Evolutionary conservation across 768 basidiomycete genomes (phyloP).

Genomic region (Ramaria sp.): DNA sequence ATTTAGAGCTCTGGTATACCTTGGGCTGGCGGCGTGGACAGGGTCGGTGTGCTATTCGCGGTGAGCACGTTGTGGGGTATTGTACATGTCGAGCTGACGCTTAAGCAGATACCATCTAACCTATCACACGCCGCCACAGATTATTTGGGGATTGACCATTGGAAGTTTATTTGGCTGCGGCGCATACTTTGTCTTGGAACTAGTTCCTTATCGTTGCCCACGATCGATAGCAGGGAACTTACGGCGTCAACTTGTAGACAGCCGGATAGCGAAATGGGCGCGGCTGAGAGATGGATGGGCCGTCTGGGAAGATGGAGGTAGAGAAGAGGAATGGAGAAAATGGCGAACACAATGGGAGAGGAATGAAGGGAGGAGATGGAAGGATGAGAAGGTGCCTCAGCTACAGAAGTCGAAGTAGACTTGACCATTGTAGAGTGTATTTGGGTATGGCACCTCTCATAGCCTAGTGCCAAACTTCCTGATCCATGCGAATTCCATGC

Average conservation of each 20-base stretch:
- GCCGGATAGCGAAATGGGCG: constrained; percentile 53
- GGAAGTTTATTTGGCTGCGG: constrained; percentile 43
- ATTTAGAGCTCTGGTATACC: constrained; percentile 38
- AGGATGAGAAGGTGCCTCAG: neutral
- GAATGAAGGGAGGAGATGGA: neutral
- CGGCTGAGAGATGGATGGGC: constrained; percentile 75
- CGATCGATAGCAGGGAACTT: constrained; percentile 39
- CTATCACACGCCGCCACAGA: constrained; percentile 66
- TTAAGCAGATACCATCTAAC: constrained; percentile 48
- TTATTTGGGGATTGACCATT: constrained; percentile 64
- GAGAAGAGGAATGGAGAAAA: constrained; percentile 54
- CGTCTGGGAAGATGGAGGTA: constrained; percentile 71
- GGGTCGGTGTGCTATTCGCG: constrained; percentile 68
- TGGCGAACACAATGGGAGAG: constrained; percentile 32
- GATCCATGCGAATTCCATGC: too few relatives aligned
- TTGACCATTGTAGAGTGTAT: neutral
- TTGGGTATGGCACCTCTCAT: too few relatives aligned
- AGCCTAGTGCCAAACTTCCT: too few relatives aligned
- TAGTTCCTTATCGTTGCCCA: constrained; percentile 46
- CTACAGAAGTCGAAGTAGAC: neutral
- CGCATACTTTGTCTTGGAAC: constrained; percentile 47
- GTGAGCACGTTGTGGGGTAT: constrained; percentile 25
- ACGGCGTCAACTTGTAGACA: constrained; percentile 39
- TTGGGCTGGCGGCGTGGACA: constrained; percentile 45
- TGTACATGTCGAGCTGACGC: neutral